phyloP scores from a whole-genome alignment of 371 early-diverging fungal genomes.

The Mucor indicus region DNA sequence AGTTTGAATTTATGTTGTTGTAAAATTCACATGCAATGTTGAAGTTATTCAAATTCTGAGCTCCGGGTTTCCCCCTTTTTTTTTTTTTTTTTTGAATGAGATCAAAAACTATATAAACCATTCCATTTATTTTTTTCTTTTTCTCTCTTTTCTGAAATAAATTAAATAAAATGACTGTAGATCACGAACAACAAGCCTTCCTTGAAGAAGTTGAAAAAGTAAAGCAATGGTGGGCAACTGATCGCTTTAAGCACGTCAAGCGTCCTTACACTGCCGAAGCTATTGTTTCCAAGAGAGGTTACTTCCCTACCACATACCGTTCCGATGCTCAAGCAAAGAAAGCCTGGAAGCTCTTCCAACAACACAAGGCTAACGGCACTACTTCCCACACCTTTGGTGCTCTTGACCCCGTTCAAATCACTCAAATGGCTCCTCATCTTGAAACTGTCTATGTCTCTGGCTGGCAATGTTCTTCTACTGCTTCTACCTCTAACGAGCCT shows the following conservation, averaged over 20 bases:
- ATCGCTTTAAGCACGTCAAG: constrained; percentile 78
- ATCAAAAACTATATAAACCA: background rate
- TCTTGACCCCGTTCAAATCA: constrained; percentile 90
- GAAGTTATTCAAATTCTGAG: background rate
- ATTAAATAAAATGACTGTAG: constrained; percentile 17
- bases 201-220: constrained; percentile 76
- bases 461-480: constrained; percentile 98
- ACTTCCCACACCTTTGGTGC: constrained; percentile 93
- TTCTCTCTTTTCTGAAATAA: background rate
- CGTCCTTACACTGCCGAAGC: constrained; percentile 91
- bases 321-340: constrained; percentile 92
- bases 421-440: constrained; percentile 96
- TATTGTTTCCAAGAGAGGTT: constrained; percentile 90
- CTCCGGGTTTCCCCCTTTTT: constrained; percentile 14
- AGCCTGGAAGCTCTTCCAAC: constrained; percentile 81
- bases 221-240: constrained; percentile 84
- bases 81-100: background rate
- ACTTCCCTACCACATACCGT: constrained; percentile 67
- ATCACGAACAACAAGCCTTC: constrained; percentile 68
- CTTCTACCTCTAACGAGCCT: constrained; percentile 95
- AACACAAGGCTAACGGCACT: constrained; percentile 76
- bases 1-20: background rate
- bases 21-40: constrained; percentile 10
- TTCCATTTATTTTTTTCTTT: constrained; percentile 1
- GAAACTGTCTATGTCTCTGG: constrained; percentile 97